Evolutionary conservation across 83 land plant genomes (phyloP).

Genomic region (Larix sibirica): DNA sequence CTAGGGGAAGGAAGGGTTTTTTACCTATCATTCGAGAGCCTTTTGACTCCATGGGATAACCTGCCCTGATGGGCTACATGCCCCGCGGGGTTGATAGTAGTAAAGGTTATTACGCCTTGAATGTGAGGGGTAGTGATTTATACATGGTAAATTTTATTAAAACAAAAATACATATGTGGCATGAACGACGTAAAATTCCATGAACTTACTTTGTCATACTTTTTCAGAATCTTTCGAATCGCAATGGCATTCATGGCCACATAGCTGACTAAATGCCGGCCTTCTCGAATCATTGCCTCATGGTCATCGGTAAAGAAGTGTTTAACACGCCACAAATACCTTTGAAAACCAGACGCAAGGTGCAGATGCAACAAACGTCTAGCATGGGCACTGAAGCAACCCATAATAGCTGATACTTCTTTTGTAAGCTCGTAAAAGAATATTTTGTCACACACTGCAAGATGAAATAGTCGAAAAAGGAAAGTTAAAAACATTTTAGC

Average conservation of each 20-base stretch:
- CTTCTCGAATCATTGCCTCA: slow-evolving; percentile 41
- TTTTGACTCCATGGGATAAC: no score
- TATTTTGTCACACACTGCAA: slow-evolving; percentile 52
- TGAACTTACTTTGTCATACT: slow-evolving; percentile 60
- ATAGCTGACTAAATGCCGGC: slow-evolving; percentile 48
- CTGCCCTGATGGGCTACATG: no score
- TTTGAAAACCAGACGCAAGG: slow-evolving; percentile 31
- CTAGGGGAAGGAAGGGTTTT: no score
- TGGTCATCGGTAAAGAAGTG: slow-evolving; percentile 43
- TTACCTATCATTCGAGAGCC: no score
- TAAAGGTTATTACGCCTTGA: no score
- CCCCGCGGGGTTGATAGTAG: no score
- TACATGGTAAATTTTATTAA: no score
- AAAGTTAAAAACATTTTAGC: no score
- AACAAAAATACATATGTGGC: no score
- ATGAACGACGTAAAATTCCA: not conserved
- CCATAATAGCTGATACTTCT: slow-evolving; percentile 53
- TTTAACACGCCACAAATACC: slow-evolving; percentile 30
- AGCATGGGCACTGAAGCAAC: slow-evolving; percentile 51
- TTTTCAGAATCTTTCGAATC: slow-evolving; percentile 62
- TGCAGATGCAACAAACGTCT: slow-evolving; percentile 47
- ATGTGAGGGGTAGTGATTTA: no score
- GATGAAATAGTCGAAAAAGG: no score
- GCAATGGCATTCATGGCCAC: slow-evolving; percentile 67
- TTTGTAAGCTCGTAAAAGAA: slow-evolving; percentile 54